Evolutionary conservation across 768 basidiomycete genomes (phyloP).

Genomic region (Aureoboletus auriporus): DNA sequence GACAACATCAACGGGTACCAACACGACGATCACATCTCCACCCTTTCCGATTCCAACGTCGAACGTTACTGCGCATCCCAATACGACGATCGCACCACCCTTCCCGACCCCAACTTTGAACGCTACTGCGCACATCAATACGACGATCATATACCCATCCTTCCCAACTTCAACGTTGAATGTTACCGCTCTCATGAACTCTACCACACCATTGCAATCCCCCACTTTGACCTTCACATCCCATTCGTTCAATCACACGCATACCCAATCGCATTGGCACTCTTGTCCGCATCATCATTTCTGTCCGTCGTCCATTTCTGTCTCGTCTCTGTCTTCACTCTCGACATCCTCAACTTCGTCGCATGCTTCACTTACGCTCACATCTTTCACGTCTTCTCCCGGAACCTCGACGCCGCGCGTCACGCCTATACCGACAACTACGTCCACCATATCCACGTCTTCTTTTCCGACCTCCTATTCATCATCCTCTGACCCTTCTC

Average conservation of each 20-base stretch:
- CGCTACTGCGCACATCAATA: not conserved
- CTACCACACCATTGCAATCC: not conserved
- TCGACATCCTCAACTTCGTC: not conserved
- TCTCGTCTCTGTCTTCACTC: not conserved
- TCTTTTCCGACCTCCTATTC: not conserved
- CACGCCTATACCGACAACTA: not conserved
- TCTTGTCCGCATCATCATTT: not conserved
- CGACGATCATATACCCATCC: conserved; percentile 4
- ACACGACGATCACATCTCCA: conserved; percentile 9
- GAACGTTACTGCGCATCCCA: too few species aligned
- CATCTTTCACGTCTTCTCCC: not conserved
- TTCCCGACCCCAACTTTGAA: not conserved
- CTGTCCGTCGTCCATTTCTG: not conserved
- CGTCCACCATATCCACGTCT: not conserved
- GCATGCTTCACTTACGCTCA: not conserved
- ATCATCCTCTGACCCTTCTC: not conserved
- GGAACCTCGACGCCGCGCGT: not conserved
- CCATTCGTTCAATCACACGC: conserved; percentile 1
- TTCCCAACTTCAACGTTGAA: not conserved
- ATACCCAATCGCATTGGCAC: not conserved
- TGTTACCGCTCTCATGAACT: not conserved
- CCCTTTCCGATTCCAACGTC: not conserved
- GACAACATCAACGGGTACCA: not conserved
- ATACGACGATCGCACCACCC: conserved; percentile 9
- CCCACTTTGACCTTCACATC: not conserved